Evolutionary conservation across 805 yeast species (phyloP).

Genomic region (Zygosaccharomyces rouxii): DNA sequence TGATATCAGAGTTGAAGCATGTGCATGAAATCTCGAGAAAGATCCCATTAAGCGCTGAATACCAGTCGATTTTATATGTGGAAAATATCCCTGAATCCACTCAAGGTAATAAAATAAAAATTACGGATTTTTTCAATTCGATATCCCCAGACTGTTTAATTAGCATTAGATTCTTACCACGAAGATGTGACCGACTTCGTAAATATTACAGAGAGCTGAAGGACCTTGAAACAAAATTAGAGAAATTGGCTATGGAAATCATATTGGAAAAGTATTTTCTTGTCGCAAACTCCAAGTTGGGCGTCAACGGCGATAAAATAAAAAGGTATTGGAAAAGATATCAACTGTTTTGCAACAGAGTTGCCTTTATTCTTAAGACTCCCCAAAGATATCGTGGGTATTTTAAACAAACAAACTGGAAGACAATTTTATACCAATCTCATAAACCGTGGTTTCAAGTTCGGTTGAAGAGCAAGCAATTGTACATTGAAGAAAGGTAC

Average conservation of each 20-base stretch:
- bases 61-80: conserved; percentile 38
- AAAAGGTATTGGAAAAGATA: conserved; percentile 15
- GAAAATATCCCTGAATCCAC: conserved; percentile 42
- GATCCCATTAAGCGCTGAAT: conserved; percentile 31
- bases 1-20: conserved; percentile 50
- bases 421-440: background rate
- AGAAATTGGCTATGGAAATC: conserved; percentile 39
- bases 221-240: conserved; percentile 36
- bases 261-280: conserved; percentile 19
- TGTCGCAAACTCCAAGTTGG: conserved; percentile 11
- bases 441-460: background rate
- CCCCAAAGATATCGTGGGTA: conserved; percentile 2
- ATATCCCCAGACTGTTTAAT: conserved; percentile 52
- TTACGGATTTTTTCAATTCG: conserved; percentile 24
- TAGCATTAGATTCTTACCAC: conserved; percentile 54
- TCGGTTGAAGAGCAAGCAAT: background rate
- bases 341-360: conserved; percentile 1
- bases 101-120: conserved; percentile 17
- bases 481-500: conserved; percentile 8
- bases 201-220: conserved; percentile 31
- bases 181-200: conserved; percentile 40
- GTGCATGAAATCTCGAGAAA: conserved; percentile 42
- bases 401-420: background rate
- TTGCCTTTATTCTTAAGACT: conserved; percentile 6
- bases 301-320: background rate